These are phyloP conservation scores for Tetrahymena elliotti DNA, from an alignment of 73 alveolate species.

Conservation along the genomic window DNA sequence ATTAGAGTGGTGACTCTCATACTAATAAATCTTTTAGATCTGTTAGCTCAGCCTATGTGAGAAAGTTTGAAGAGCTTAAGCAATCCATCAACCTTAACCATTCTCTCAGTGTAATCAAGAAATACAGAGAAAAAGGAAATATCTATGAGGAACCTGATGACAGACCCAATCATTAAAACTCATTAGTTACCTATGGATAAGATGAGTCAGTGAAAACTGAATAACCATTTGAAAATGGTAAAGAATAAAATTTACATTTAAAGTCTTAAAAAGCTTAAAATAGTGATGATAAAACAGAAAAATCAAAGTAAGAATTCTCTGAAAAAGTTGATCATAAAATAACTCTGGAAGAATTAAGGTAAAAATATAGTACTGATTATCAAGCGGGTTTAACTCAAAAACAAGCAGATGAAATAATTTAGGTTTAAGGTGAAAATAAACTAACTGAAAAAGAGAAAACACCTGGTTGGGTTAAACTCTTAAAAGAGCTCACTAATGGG, in stretches of 20 bases:
- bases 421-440: conserved; percentile 67
- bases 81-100: not conserved
- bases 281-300: not conserved
- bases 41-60: not conserved
- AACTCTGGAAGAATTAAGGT: not conserved
- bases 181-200: not conserved
- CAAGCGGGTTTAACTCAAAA: conserved; percentile 26
- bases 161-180: not conserved
- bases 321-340: conserved; percentile 45
- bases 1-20: not conserved
- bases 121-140: not conserved
- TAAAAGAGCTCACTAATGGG: conserved; percentile 61
- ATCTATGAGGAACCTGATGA: not conserved
- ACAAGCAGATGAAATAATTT: conserved; percentile 35
- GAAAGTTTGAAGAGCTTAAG: not conserved
- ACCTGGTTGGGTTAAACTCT: conserved; percentile 67
- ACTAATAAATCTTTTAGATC: not conserved
- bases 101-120: not conserved
- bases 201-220: not conserved
- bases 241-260: conserved; percentile 3
- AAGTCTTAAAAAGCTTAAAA: not conserved
- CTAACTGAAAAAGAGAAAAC: conserved; percentile 71
- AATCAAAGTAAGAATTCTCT: conserved; percentile 31
- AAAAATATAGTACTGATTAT: conserved; percentile 16
- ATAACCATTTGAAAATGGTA: no score